phyloP scores from a whole-genome alignment of 805 yeast species.

The Kuraishia molischiana region DNA sequence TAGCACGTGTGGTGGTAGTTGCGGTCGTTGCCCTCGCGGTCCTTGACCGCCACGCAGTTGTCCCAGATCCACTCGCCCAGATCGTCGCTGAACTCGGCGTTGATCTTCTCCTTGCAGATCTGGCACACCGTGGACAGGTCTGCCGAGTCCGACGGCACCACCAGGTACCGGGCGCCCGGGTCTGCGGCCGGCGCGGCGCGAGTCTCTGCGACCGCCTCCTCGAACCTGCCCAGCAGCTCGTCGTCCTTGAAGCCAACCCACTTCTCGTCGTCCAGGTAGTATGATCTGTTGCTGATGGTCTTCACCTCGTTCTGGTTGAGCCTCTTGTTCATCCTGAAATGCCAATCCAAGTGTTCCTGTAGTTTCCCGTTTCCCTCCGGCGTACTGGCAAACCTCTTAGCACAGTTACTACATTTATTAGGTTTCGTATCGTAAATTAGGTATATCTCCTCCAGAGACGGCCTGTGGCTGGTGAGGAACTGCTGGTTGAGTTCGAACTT shows the following conservation, averaged over 20 bases:
- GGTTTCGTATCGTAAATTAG: conserved; percentile 50
- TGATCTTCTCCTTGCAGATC: conserved; percentile 57
- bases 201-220: conserved; percentile 7
- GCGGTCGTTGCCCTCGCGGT: conserved; percentile 18
- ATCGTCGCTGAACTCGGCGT: conserved; percentile 62
- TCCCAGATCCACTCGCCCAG: conserved; percentile 79
- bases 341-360: conserved; percentile 87
- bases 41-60: conserved; percentile 45
- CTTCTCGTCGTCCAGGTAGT: conserved; percentile 66
- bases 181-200: conserved; percentile 12
- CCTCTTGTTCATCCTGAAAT: conserved; percentile 81
- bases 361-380: conserved; percentile 41
- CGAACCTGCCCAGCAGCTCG: conserved; percentile 36
- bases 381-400: conserved; percentile 68
- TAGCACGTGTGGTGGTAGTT: conserved; percentile 62
- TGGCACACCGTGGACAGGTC: conserved; percentile 55
- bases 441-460: conserved; percentile 22
- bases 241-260: conserved; percentile 72
- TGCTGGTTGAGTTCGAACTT: conserved; percentile 4
- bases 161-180: conserved; percentile 39
- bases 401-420: conserved; percentile 82
- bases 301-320: conserved; percentile 41
- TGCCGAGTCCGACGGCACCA: conserved; percentile 54
- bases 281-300: conserved; percentile 62
- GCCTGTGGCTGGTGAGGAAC: conserved; percentile 27